These are phyloP conservation scores for Macadamia integrifolia DNA, from an alignment of 164 flowering plant genomes.

Conservation along the genomic window DNA sequence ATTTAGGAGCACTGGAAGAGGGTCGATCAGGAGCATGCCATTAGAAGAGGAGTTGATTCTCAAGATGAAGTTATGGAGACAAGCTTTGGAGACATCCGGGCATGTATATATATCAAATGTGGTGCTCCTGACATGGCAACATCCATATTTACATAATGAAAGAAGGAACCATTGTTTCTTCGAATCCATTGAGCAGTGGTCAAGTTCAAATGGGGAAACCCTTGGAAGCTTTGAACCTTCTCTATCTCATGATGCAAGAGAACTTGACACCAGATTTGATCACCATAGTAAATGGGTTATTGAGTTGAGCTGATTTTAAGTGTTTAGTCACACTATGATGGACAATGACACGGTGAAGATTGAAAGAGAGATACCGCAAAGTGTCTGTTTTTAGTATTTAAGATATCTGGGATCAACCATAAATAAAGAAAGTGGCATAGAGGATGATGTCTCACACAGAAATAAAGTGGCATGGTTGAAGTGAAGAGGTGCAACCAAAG, in stretches of 20 bases:
- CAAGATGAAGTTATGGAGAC: slow-evolving; percentile 45
- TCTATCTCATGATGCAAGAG: slow-evolving; percentile 24
- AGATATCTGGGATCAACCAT: no score
- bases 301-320: slow-evolving; percentile 33
- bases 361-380: no score
- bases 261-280: slow-evolving; percentile 30
- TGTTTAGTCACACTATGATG: no score
- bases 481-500: no score
- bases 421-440: no score
- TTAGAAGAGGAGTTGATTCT: slow-evolving; percentile 38
- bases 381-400: no score
- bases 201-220: slow-evolving; percentile 30
- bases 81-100: slow-evolving; percentile 24
- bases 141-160: slow-evolving; percentile 18
- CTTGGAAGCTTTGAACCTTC: slow-evolving; percentile 26
- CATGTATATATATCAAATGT: slow-evolving; percentile 45
- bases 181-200: slow-evolving; percentile 41
- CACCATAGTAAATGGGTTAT: slow-evolving; percentile 39
- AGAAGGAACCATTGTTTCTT: slow-evolving; percentile 20
- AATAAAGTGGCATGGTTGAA: no score
- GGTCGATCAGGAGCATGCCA: slow-evolving; percentile 36
- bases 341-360: no score
- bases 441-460: no score
- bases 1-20: slow-evolving; percentile 21
- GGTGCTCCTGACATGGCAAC: slow-evolving; percentile 19